These are phyloP conservation scores for Urochloa ruziziensis DNA, from an alignment of 176 grass and related monocot genomes.

Conservation along the genomic window DNA sequence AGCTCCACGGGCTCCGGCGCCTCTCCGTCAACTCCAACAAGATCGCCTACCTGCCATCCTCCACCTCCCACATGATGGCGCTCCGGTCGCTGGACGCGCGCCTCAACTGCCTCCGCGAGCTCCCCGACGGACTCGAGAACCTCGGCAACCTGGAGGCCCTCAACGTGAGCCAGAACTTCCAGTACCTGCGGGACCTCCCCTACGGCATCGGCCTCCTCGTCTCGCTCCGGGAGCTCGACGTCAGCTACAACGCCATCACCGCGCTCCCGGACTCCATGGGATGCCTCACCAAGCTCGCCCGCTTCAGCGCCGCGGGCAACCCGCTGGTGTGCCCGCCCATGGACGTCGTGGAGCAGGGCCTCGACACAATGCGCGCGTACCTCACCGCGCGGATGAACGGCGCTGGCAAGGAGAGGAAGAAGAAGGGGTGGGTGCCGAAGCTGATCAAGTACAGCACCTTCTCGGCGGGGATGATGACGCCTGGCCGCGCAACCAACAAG, in stretches of 20 bases:
- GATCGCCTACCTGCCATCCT: slow-evolving; percentile 65
- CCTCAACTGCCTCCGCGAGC: slow-evolving; percentile 79
- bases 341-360: slow-evolving; percentile 76
- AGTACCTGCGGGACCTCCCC: slow-evolving; percentile 68
- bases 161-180: slow-evolving; percentile 97
- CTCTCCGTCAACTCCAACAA: slow-evolving; percentile 93
- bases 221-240: slow-evolving; percentile 81
- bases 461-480: slow-evolving; percentile 45
- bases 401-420: slow-evolving; percentile 9
- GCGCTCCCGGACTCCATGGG: slow-evolving; percentile 80
- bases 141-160: slow-evolving; percentile 65
- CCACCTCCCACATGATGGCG: slow-evolving; percentile 78
- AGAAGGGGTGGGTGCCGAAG: slow-evolving; percentile 64
- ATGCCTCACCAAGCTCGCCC: slow-evolving; percentile 72
- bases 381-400: slow-evolving; percentile 69
- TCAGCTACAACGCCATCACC: slow-evolving; percentile 90
- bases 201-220: slow-evolving; percentile 70
- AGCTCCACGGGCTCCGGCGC: slow-evolving; percentile 68
- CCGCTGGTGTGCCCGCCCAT: slow-evolving; percentile 70
- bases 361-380: slow-evolving; percentile 71
- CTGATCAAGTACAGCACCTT: slow-evolving; percentile 70
- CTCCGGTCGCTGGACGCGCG: slow-evolving; percentile 72
- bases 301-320: slow-evolving; percentile 72
- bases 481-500: slow-evolving; percentile 12
- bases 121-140: slow-evolving; percentile 77